Evolutionary conservation across 805 yeast genomes (phyloP).

Genomic region (Metschnikowia similis): DNA sequence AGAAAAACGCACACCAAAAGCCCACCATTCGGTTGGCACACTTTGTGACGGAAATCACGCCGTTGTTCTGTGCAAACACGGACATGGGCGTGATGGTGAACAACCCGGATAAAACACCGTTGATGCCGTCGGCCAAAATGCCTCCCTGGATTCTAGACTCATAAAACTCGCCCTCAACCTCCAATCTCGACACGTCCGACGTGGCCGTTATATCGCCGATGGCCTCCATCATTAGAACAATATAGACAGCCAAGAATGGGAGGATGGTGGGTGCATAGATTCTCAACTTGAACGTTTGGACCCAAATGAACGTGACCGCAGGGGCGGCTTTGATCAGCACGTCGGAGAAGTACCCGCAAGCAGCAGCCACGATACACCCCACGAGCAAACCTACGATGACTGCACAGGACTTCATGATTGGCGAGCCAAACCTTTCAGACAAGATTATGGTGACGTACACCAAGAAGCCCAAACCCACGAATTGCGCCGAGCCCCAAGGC

Average conservation of each 20-base stretch:
- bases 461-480: slow-evolving; percentile 79
- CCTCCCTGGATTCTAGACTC: slow-evolving; percentile 94
- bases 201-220: slow-evolving; percentile 94
- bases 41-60: slow-evolving; percentile 85
- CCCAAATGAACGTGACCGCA: slow-evolving; percentile 84
- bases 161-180: slow-evolving; percentile 76
- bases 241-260: slow-evolving; percentile 77
- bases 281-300: slow-evolving; percentile 67
- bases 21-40: slow-evolving; percentile 43
- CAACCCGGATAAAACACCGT: slow-evolving; percentile 72
- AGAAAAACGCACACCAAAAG: slow-evolving; percentile 10
- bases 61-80: slow-evolving; percentile 90
- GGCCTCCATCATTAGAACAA: slow-evolving; percentile 85
- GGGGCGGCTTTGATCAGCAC: slow-evolving; percentile 66
- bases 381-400: slow-evolving; percentile 78
- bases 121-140: slow-evolving; percentile 81
- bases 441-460: slow-evolving; percentile 70
- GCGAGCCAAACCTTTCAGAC: slow-evolving; percentile 85
- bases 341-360: slow-evolving; percentile 70
- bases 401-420: slow-evolving; percentile 90
- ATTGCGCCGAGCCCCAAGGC: slow-evolving; percentile 83
- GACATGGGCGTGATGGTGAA: slow-evolving; percentile 82
- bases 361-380: slow-evolving; percentile 91
- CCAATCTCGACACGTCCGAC: slow-evolving; percentile 80
- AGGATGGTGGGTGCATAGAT: slow-evolving; percentile 82